A percentile compares a stretch with the other conserved stretches of the same genome.
Evolutionary conservation across 306 rosid species (phyloP).

Genomic region (Quillaja saponaria): DNA sequence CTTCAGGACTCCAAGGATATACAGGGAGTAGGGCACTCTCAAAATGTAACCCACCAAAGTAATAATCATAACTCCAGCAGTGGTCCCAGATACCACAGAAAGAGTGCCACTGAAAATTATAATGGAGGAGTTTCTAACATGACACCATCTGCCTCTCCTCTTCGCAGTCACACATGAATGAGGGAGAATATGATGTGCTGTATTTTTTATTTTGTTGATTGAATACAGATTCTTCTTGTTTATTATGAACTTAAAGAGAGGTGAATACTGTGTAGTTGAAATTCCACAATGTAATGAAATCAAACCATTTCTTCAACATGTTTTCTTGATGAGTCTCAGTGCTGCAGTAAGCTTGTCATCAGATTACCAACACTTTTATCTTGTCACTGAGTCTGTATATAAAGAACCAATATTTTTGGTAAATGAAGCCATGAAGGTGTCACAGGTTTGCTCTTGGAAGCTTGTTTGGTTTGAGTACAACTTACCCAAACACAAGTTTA

Average conservation of each 20-base stretch:
- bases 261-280: slow-evolving; percentile 52
- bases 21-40: slow-evolving; percentile 29
- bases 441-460: too few relatives aligned
- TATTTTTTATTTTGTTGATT: slow-evolving; percentile 23
- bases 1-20: slow-evolving; percentile 50
- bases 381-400: too few relatives aligned
- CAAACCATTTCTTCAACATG: slow-evolving; percentile 3
- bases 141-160: slow-evolving; percentile 38
- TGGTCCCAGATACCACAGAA: slow-evolving; percentile 36
- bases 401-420: too few relatives aligned
- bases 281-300: slow-evolving; percentile 22
- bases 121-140: slow-evolving; percentile 34
- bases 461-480: too few relatives aligned
- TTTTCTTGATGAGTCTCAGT: too few relatives aligned
- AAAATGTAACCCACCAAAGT: slow-evolving; percentile 29
- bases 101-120: slow-evolving; percentile 17
- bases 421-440: too few relatives aligned
- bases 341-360: too few relatives aligned
- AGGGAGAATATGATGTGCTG: background rate
- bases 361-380: too few relatives aligned
- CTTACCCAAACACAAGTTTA: too few relatives aligned
- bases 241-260: slow-evolving; percentile 29
- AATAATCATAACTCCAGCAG: slow-evolving; percentile 37
- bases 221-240: slow-evolving; percentile 28
- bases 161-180: slow-evolving; percentile 23